A percentile compares a stretch with the other conserved stretches of the same genome.
Conservation (phyloP, 306 rosid species). For the Nissolia schottii region DNA sequence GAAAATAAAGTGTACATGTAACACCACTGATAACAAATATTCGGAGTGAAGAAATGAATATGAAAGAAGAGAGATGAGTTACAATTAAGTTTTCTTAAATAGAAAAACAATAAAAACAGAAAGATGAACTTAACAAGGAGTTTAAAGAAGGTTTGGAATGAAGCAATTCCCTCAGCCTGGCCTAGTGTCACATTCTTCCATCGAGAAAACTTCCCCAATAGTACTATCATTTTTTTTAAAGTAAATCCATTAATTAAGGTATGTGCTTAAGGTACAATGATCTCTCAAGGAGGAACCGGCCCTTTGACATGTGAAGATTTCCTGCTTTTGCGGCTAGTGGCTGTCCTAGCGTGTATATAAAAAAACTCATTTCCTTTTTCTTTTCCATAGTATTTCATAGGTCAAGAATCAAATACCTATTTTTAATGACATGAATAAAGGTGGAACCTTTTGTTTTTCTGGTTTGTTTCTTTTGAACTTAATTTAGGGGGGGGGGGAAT, state of each 20-base stretch:
- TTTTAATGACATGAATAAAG: slow-evolving; percentile 22
- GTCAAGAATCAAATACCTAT: slow-evolving; percentile 42
- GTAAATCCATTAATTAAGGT: not conserved
- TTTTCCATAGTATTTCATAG: slow-evolving; percentile 20
- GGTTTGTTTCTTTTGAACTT: not conserved
- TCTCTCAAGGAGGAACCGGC: slow-evolving; percentile 29
- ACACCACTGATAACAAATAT: not conserved
- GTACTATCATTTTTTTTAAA: not conserved
- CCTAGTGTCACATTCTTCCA: not conserved
- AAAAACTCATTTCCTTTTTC: slow-evolving; percentile 31
- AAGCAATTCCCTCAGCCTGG: not conserved
- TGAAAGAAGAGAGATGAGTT: not conserved
- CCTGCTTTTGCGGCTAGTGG: slow-evolving; percentile 75
- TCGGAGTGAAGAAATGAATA: not conserved
- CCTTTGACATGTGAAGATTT: slow-evolving; percentile 50
- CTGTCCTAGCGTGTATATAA: slow-evolving; percentile 35
- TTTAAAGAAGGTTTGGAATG: not conserved
- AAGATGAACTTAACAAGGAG: not conserved
- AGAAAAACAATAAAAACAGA: not conserved
- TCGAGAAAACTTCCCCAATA: not conserved
- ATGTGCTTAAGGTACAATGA: slow-evolving; percentile 21
- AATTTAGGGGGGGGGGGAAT: not conserved
- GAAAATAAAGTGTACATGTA: no score
- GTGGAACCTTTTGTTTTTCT: slow-evolving; percentile 21
- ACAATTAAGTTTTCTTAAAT: not conserved